These are phyloP conservation scores for Phascolomyces articulosus DNA, from an alignment of 371 early-diverging fungal genomes.

Conservation along the genomic window DNA sequence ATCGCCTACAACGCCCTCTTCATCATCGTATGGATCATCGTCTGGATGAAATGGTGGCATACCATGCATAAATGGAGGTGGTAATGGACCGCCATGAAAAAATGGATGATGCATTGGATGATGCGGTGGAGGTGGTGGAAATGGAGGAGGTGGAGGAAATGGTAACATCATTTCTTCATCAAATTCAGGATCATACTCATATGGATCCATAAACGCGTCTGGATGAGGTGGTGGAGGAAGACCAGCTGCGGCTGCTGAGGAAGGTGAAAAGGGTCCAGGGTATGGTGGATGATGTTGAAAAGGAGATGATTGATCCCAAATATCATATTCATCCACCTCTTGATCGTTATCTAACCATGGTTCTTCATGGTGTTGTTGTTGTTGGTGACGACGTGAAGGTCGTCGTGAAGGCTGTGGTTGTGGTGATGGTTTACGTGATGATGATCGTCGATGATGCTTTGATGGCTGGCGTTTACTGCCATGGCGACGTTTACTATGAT, in stretches of 20 bases:
- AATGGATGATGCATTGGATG: background rate
- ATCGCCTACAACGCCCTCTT: no score
- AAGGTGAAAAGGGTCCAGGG: background rate
- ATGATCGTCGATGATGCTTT: background rate
- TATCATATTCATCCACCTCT: background rate
- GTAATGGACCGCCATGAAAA: background rate
- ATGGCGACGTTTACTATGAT: background rate
- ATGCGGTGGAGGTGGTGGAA: background rate
- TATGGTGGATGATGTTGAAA: background rate
- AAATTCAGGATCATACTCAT: constrained; percentile 1
- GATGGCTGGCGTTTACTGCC: background rate
- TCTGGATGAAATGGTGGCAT: no score
- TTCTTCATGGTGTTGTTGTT: background rate
- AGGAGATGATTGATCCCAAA: background rate
- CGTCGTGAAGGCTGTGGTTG: background rate
- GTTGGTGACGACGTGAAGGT: background rate
- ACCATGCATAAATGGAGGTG: constrained; percentile 1
- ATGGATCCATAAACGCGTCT: background rate
- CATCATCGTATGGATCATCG: no score
- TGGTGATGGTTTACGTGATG: background rate
- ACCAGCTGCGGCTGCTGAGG: background rate
- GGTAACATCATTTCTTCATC: background rate
- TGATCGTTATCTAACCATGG: background rate
- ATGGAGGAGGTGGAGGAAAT: constrained; percentile 6
- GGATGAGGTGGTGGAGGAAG: constrained; percentile 1